Percentiles rank a stretch among this genome's conserved stretches.
Evolutionary conservation across 2,329 filamentous ascomycete species (phyloP).

Genomic region (Ceratocystis colombiana): DNA sequence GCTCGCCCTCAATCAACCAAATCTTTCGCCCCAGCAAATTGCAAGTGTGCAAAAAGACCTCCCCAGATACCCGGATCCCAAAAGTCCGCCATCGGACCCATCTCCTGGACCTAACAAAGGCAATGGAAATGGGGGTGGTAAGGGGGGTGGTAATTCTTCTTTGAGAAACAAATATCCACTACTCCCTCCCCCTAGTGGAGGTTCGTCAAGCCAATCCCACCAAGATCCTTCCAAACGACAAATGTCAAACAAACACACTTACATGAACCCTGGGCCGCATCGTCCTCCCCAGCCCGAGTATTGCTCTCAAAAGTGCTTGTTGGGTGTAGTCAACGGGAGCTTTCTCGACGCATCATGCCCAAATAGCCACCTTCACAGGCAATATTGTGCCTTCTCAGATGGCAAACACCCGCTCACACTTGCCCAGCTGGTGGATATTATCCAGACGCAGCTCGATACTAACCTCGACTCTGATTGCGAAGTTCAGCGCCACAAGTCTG

Average conservation of each 20-base stretch:
- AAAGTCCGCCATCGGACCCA: too few species aligned
- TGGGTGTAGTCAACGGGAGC: background rate
- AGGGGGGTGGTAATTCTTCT: too few species aligned
- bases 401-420: background rate
- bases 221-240: background rate
- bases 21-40: too few species aligned
- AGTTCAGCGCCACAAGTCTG: background rate
- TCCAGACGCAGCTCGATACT: constrained; percentile 6
- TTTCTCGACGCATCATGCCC: too few species aligned
- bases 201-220: background rate
- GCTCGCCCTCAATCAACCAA: too few species aligned
- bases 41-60: too few species aligned
- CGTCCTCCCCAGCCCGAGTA: background rate
- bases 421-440: background rate
- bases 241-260: background rate
- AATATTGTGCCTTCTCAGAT: too few species aligned
- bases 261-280: background rate
- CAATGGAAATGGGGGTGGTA: too few species aligned
- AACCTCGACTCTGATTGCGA: background rate
- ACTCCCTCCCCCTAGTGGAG: background rate
- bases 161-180: too few species aligned
- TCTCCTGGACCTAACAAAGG: too few species aligned
- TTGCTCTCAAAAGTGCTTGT: constrained; percentile 6
- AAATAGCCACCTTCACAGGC: too few species aligned
- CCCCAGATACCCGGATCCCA: too few species aligned